These are phyloP conservation scores for Aspergillus sp. DNA, from an alignment of 2,329 filamentous ascomycete species.

Conservation along the genomic window DNA sequence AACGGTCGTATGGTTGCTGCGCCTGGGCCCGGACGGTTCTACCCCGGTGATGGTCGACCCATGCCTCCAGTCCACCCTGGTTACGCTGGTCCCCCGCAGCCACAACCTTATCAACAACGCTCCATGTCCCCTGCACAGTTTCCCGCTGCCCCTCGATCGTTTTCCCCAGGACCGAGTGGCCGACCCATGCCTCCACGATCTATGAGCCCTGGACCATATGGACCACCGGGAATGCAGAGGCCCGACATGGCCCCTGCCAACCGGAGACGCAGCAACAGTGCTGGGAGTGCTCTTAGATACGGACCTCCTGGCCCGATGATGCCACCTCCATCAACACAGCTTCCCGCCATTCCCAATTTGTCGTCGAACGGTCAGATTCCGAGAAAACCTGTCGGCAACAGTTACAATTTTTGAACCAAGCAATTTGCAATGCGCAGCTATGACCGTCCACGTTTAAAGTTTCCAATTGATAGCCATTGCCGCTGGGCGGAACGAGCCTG, in stretches of 20 bases:
- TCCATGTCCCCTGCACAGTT: constrained; percentile 21
- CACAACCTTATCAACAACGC: constrained; percentile 19
- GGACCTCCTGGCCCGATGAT: constrained; percentile 21
- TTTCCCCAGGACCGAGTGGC: constrained; percentile 26
- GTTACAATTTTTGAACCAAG: neutral
- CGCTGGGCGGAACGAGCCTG: constrained; percentile 9
- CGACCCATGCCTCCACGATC: constrained; percentile 21
- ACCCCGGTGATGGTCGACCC: constrained; percentile 33
- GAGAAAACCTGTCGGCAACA: neutral
- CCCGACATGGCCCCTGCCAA: constrained; percentile 34
- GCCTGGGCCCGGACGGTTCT: constrained; percentile 29
- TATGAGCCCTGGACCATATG: constrained; percentile 42
- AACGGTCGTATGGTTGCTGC: constrained; percentile 17
- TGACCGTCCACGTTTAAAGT: neutral
- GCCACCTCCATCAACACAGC: constrained; percentile 5
- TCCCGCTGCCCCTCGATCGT: constrained; percentile 29
- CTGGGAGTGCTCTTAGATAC: constrained; percentile 25
- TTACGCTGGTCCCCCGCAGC: constrained; percentile 18
- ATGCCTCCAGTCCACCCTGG: constrained; percentile 40
- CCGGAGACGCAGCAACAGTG: constrained; percentile 42
- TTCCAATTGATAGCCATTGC: constrained; percentile 4
- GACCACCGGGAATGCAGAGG: constrained; percentile 35
- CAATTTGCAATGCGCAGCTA: neutral
- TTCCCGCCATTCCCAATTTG: constrained; percentile 1
- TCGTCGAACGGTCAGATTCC: too few relatives aligned